Evolutionary conservation across 108 stramenopile species (phyloP), one percentile per base, ranked within the genome.

Genomic region (Aurantiochytrium sp.): DNA sequence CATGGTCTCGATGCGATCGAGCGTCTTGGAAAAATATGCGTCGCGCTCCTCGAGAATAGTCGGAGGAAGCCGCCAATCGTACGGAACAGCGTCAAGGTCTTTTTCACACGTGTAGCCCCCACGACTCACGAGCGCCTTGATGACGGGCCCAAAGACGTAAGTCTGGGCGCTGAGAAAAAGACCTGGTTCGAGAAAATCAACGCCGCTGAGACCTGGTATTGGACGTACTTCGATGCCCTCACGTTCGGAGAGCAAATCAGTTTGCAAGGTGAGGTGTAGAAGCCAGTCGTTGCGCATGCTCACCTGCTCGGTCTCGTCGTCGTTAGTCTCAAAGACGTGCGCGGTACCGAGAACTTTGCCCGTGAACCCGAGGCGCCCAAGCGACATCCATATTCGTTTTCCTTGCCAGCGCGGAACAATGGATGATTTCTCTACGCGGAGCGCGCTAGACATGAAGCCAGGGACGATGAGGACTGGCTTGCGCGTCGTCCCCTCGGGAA

Each of bases 61-160:
- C 8, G 93, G 93, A 64, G 93, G 71, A 60, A 93, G 23, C 19
- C 93, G 58, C 93, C 93, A 93, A 64, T 93, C 93, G 60, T 93
- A 93, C 55, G 93, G 88, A 42, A 90, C 90, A 18, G 93, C 93
- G 59, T 91, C 88, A 4, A 93, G 71, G 89, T 93, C 90, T 53
- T 53, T 51, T 16, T 58, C 88, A 58, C 88, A 89, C 47, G 55
- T 58, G 76, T 93, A 93, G 14, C 55, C 55, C 21, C 93, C 93
- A 5, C 16, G 72, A 28, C 87, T 59, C 28, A 87, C 51, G 43
- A 93, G 53, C 25, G 90, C 89, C 23, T 42, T 25, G 51, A 93
- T 93, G 8, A 92, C 89, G 4, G 88, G 90, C n/a, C 91, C 91
- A 88, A 93, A 93, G 58, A 92, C 91, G 47, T 88, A 92, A 12